Percentiles rank a stretch among this genome's conserved stretches.
These are phyloP conservation scores for Sporothrix dimorphospora DNA, from an alignment of 2,329 filamentous ascomycete genomes.

Conservation along the genomic window DNA sequence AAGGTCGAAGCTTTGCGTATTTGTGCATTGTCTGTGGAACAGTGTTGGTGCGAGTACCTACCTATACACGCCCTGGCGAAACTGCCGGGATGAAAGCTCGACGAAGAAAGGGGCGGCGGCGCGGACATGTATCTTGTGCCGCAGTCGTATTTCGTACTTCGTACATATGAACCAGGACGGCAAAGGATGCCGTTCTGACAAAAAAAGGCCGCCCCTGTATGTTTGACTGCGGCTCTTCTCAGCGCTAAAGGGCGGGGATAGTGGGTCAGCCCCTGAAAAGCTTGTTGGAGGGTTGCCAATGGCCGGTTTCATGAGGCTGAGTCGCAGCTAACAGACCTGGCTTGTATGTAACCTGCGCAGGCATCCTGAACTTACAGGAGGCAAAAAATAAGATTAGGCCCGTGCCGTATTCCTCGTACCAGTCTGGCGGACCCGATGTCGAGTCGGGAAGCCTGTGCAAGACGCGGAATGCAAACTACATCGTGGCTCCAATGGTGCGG, in stretches of 20 bases:
- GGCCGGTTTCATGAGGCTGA: conserved; percentile 1
- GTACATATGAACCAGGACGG: background rate
- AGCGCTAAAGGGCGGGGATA: background rate
- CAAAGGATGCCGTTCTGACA: background rate
- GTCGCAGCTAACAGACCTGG: background rate
- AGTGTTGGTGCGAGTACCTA: conserved; percentile 4
- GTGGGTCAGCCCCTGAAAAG: conserved; percentile 5
- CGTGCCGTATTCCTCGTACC: background rate
- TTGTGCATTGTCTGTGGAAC: conserved; percentile 6
- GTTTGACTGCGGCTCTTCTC: conserved; percentile 1
- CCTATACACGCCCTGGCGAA: background rate
- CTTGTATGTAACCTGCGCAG: background rate
- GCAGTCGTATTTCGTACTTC: too few species aligned
- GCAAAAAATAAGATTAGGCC: background rate
- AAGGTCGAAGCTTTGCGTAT: conserved; percentile 1
- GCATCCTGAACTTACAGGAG: background rate
- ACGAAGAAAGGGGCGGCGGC: background rate
- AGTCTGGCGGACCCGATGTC: background rate
- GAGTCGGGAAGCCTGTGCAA: conserved; percentile 2
- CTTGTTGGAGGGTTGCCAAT: background rate
- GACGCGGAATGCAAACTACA: background rate
- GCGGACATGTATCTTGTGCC: background rate
- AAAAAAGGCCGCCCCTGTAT: conserved; percentile 5
- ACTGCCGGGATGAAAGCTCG: background rate
- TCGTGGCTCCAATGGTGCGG: conserved; percentile 4